Conservation (phyloP, 768 basidiomycete species). For the Hygrophorus russula region DNA sequence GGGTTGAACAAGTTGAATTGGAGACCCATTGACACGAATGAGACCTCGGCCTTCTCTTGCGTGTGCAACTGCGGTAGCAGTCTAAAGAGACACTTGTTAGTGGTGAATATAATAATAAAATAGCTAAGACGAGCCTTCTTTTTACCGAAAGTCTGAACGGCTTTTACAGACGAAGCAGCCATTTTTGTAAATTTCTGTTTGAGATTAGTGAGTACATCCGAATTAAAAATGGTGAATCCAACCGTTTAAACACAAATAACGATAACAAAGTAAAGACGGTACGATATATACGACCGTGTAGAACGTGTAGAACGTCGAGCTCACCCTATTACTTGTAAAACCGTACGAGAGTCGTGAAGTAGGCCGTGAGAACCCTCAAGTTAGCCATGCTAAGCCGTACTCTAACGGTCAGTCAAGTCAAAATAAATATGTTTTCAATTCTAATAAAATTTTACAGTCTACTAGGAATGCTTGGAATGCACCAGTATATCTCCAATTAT, state of each 20-base stretch:
- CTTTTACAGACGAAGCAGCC: slow-evolving; percentile 63
- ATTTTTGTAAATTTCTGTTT: slow-evolving; percentile 33
- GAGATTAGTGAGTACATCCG: no score
- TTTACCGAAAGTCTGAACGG: slow-evolving; percentile 99
- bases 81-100: slow-evolving; percentile 33
- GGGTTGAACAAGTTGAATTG: slow-evolving; percentile 91
- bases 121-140: slow-evolving; percentile 67
- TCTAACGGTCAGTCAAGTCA: no score
- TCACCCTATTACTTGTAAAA: no score
- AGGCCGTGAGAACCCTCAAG: no score
- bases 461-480: no score
- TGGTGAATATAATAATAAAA: not conserved
- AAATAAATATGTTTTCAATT: no score
- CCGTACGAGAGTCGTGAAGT: no score
- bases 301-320: no score
- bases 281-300: no score
- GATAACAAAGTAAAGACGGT: not conserved
- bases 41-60: slow-evolving; percentile 94
- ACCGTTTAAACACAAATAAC: not conserved
- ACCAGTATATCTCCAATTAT: slow-evolving; percentile 54
- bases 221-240: no score
- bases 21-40: slow-evolving; percentile 93
- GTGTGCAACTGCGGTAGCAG: slow-evolving; percentile 96
- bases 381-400: no score
- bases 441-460: no score